Percentiles rank a stretch among this genome's conserved stretches.
These are phyloP conservation scores for Candida pseudocylindracea DNA, from an alignment of 1,139 yeast species.

Conservation along the genomic window DNA sequence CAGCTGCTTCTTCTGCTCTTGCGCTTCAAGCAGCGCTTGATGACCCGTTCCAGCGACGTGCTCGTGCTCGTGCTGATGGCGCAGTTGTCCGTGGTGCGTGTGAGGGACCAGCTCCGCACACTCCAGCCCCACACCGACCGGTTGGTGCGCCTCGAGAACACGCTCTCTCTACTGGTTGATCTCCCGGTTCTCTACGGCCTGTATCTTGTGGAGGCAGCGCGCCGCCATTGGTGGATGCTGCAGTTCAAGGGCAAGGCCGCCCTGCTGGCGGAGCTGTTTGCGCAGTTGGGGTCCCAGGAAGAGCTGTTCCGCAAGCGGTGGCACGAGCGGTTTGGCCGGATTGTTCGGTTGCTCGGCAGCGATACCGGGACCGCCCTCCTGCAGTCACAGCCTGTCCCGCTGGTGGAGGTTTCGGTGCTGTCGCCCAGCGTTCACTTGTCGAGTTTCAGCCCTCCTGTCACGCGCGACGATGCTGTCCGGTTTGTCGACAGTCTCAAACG, in stretches of 20 bases:
- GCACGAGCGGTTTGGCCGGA: conserved; percentile 34
- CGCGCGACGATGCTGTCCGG: no score
- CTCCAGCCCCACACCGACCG: conserved; percentile 2
- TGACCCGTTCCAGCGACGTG: no score
- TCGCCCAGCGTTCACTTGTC: no score
- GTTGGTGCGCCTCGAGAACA: conserved; percentile 13
- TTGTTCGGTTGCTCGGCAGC: conserved; percentile 19
- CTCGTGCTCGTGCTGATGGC: conserved; percentile 9
- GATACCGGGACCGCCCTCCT: conserved; percentile 4
- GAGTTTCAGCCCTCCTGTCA: no score
- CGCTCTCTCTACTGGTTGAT: conserved; percentile 37
- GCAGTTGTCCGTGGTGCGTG: conserved; percentile 17
- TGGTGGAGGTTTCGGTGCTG: no score
- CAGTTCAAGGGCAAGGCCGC: conserved; percentile 24
- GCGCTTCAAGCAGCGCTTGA: no score
- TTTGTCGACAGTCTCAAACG: conserved; percentile 12
- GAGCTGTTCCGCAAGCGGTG: conserved; percentile 32
- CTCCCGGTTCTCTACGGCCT: conserved; percentile 69
- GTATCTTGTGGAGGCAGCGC: conserved; percentile 41
- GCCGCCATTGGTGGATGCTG: conserved; percentile 49
- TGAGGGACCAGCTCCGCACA: conserved; percentile 11
- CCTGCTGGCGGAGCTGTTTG: conserved; percentile 35
- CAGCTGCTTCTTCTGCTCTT: no score
- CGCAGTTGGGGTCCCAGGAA: conserved; percentile 38
- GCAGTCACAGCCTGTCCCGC: no score